Base-by-base conservation (phyloP, 2,329 filamentous ascomycete species). In the Sporothrix brasiliensis region DNA sequence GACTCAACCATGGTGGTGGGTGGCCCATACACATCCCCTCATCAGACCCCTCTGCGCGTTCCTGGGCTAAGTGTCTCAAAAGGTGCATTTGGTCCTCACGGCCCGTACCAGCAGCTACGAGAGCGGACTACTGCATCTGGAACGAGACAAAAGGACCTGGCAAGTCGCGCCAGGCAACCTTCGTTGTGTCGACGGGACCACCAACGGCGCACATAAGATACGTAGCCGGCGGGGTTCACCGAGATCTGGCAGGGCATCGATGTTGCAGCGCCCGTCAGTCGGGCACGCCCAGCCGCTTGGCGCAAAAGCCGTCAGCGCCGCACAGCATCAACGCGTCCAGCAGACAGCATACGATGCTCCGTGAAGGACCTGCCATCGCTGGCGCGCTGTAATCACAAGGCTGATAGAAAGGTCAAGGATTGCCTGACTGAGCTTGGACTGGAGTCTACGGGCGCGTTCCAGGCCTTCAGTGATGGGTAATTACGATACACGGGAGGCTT, bases 91-190 rank as follows among this genome's bases (percentile, higher is more conserved):
- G 61, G 61, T 24, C 44, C 10, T 50, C 41, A 41, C 27, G 47
- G 63, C 63, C 53, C 30, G 30, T 67, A 49, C 63, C 63, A 49
- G 63, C 30, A 53, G 63, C 63, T 53, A 63, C 21, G 39, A 44
- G 39, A 47, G n/a, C 39, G 13, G 30, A 50, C 14, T 5, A 50
- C 24, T 11, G 61, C 44, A 65, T 30, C 41, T 50, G 41, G 61
- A 65, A 30, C 21, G 24, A 65, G 41, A 49, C 39, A 63, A 63
- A 14, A 11, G 39, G 34, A 13, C 13, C 41, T 4, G 11, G 13
- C 44, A 39, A 14, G 44, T 30, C 44, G 44, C 24, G 44, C 61
- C 19, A 27, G 11, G 6, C 5, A 44, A 9, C 41, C 41, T 9
- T 13, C 1, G 9, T 16, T 44, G 41, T 44, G 41, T 44, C 41